Conservation (phyloP, 1,284 basidiomycete species). For the Ustilago trichophora region DNA sequence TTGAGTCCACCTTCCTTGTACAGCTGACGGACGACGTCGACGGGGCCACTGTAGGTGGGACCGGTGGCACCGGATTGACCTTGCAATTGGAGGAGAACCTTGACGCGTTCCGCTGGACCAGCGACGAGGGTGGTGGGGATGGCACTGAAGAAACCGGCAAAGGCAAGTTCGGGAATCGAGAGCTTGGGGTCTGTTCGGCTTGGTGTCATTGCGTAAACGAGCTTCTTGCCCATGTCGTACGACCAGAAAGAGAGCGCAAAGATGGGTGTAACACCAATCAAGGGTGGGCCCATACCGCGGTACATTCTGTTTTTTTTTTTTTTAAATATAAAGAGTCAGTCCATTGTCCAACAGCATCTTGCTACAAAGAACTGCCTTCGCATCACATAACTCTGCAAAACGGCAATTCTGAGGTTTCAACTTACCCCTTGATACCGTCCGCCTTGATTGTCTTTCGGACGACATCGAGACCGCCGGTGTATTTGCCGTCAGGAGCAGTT, state of each 20-base stretch:
- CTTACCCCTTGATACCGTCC: constrained; percentile 85
- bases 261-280: constrained; percentile 96
- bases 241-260: constrained; percentile 99
- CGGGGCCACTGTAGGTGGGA: constrained; percentile 85
- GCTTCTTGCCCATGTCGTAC: constrained; percentile 90
- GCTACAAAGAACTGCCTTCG: too few species aligned
- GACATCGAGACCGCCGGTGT: constrained; percentile 92
- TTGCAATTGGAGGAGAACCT: constrained; percentile 91
- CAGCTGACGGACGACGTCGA: constrained; percentile 88
- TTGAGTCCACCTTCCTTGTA: constrained; percentile 93
- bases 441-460: constrained; percentile 86
- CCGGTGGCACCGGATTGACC: constrained; percentile 77
- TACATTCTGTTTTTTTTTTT: constrained; percentile 75
- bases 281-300: constrained; percentile 93
- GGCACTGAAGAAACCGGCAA: constrained; percentile 93
- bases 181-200: constrained; percentile 75
- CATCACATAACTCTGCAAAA: too few species aligned
- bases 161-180: constrained; percentile 83
- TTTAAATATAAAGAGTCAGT: neutral
- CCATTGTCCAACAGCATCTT: neutral
- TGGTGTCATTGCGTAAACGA: constrained; percentile 76
- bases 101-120: constrained; percentile 95
- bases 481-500: constrained; percentile 87
- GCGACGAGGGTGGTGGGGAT: constrained; percentile 90
- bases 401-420: neutral